These are phyloP conservation scores for Martensiomyces pterosporus DNA, from an alignment of 192 early-diverging fungal species.

Conservation along the genomic window DNA sequence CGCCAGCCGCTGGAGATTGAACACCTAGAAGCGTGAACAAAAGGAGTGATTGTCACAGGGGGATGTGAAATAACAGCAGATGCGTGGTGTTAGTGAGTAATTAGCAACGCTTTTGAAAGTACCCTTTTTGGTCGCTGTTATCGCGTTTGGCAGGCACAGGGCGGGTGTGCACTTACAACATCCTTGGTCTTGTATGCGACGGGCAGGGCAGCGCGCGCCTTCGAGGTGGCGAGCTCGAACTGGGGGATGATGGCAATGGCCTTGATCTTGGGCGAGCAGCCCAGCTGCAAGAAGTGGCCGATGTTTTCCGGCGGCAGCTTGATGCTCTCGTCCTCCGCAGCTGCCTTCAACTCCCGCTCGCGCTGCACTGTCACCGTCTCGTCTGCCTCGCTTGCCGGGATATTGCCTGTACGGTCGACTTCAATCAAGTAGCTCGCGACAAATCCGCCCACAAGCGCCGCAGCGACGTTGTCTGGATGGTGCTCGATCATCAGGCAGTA, in stretches of 20 bases:
- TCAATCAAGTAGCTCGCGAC: constrained; percentile 79
- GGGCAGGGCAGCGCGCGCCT: constrained; percentile 86
- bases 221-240: constrained; percentile 89
- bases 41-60: not conserved
- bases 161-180: constrained; percentile 56
- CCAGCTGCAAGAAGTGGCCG: constrained; percentile 64
- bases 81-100: constrained; percentile 1
- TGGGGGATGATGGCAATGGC: constrained; percentile 78
- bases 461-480: constrained; percentile 97
- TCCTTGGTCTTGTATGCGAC: constrained; percentile 70
- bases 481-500: constrained; percentile 89
- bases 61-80: not conserved
- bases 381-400: constrained; percentile 32
- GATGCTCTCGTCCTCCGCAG: constrained; percentile 10
- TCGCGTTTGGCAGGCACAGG: too few species aligned
- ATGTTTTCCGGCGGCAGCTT: constrained; percentile 58
- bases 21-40: constrained; percentile 41
- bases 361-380: constrained; percentile 9
- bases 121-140: too few species aligned
- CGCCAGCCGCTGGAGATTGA: constrained; percentile 93
- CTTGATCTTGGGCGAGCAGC: constrained; percentile 66
- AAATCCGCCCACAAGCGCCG: constrained; percentile 92
- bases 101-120: too few species aligned
- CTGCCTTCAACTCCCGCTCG: constrained; percentile 18
- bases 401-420: constrained; percentile 29